These are phyloP conservation scores for Amorphotheca resinae DNA, from an alignment of 495 filamentous ascomycete species.

Conservation along the genomic window DNA sequence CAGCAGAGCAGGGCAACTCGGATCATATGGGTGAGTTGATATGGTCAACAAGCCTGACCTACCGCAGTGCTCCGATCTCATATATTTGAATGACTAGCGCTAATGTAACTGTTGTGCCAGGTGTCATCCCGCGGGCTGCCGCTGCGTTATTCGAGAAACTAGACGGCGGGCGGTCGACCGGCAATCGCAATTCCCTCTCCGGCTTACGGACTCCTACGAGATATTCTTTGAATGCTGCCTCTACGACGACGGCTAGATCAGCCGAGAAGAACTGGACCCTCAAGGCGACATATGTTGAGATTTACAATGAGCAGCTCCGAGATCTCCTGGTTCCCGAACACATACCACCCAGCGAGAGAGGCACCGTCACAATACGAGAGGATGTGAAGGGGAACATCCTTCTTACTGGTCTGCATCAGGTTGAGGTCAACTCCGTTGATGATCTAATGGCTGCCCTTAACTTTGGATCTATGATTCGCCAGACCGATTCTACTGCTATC, in stretches of 20 bases:
- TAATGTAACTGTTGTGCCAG: constrained; percentile 32
- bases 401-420: constrained; percentile 75
- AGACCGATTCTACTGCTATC: constrained; percentile 97
- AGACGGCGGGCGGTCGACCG: constrained; percentile 32
- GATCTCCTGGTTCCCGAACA: constrained; percentile 80
- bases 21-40: constrained; percentile 70
- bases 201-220: constrained; percentile 71
- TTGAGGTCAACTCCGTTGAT: constrained; percentile 84
- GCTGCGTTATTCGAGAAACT: constrained; percentile 80
- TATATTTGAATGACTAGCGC: constrained; percentile 2
- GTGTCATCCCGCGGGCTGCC: constrained; percentile 88
- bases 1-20: constrained; percentile 61
- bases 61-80: no score
- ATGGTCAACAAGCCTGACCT: no score
- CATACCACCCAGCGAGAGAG: constrained; percentile 53
- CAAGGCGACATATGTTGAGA: constrained; percentile 96
- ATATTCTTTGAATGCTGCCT: constrained; percentile 51
- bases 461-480: constrained; percentile 86
- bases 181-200: constrained; percentile 53
- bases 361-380: constrained; percentile 73
- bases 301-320: constrained; percentile 92
- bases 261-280: constrained; percentile 80
- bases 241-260: constrained; percentile 33
- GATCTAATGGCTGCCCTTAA: constrained; percentile 81
- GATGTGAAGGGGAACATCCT: constrained; percentile 93